Evolutionary conservation across 768 basidiomycete species (phyloP), one percentile per base, ranked within the genome.

Genomic region (Suillus ampliporus): DNA sequence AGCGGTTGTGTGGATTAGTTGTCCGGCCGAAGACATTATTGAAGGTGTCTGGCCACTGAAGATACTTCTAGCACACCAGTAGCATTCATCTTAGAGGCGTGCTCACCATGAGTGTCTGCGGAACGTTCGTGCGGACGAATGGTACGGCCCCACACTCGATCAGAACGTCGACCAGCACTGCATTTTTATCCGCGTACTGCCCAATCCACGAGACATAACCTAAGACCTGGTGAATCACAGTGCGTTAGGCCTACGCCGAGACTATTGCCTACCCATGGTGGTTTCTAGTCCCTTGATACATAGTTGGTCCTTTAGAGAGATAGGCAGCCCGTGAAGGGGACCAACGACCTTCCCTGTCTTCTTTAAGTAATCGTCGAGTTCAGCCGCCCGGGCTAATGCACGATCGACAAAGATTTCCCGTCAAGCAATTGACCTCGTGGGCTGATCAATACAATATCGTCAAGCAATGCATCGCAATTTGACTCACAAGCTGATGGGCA

Each of bases 331-430:
- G 67, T 93, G 91, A 4, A 93, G 77, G 3, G 90, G 88, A 0
- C 92, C 92, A 1, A 90, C 77, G 3, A 84, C 75, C 63, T 82
- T 82, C 28, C 92, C 92, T 0, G 86, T 92, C 63, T 68, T 76
- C 67, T 79, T 80, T 44, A 90, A 74, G 64, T 85, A 76, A 5
- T 82, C 84, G 66, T 95, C 94, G 8, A 94, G 79, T 69, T 86
- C 82, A 17, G 80, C 74, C 3, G 94, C 92, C 9, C 86, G 80
- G 15, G 73, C 76, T 5, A 91, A 77, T 1, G 89, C 92, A 10
- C 83, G 80, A 21, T 93, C 89, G 56, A 92, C 82, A 68, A 91
- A 92, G 21, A 92, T 87, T 72, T 94, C 91, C n/a, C 0, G 92
- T 94, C 41, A 94, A 71, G 71, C 93, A 94, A 67, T 93, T 93